Evolutionary conservation across 2,329 filamentous ascomycete species (phyloP).

Genomic region (Pyricularia grisea): DNA sequence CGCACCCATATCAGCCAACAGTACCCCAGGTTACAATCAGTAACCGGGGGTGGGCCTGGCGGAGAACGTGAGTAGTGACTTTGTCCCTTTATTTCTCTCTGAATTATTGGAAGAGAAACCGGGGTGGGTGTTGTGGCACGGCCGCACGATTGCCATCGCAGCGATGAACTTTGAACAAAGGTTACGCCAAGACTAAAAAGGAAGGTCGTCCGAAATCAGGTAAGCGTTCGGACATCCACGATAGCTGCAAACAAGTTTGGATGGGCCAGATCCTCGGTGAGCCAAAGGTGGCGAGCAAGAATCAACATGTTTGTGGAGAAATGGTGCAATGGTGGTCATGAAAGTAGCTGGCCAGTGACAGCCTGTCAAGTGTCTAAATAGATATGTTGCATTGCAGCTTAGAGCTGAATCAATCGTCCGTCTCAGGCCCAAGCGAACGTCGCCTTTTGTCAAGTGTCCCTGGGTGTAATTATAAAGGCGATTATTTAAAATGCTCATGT

Average conservation of each 20-base stretch:
- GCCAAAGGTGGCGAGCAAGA: too few species aligned
- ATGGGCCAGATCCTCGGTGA: neutral
- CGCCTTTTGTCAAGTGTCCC: neutral
- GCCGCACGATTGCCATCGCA: neutral
- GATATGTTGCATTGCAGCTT: neutral
- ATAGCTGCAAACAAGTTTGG: neutral
- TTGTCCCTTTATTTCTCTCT: neutral
- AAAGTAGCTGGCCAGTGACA: neutral
- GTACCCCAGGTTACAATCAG: neutral
- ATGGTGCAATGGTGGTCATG: neutral
- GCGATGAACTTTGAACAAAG: neutral
- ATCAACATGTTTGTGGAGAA: too few species aligned
- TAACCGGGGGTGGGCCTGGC: neutral
- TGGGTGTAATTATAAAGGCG: neutral
- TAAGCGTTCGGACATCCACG: conserved; percentile 6
- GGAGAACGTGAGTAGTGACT: neutral
- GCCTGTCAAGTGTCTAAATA: neutral
- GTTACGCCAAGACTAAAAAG: neutral
- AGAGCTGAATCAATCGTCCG: neutral
- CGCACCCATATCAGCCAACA: neutral
- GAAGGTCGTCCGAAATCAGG: conserved; percentile 3
- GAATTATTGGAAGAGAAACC: neutral
- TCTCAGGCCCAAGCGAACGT: neutral
- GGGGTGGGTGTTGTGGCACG: neutral
- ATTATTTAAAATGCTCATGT: neutral